Evolutionary conservation across 2,329 filamentous ascomycete genomes (phyloP).

Genomic region (Fonsecaea monophora): DNA sequence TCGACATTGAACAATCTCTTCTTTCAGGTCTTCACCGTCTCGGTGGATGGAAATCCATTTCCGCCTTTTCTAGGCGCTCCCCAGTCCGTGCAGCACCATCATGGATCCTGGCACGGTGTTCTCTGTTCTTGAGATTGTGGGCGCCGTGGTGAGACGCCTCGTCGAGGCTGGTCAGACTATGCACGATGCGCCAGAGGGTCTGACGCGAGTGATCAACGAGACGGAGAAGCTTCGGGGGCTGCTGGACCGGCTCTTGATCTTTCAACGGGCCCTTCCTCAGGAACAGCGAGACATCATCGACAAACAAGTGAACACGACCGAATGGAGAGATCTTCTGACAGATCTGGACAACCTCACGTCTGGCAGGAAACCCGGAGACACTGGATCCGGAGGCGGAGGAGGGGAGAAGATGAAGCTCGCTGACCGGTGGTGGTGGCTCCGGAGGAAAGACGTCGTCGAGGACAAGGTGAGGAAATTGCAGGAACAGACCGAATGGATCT

Average conservation of each 20-base stretch:
- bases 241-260: conserved; percentile 1
- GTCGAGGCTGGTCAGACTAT: not conserved
- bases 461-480: conserved; percentile 13
- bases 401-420: conserved; percentile 15
- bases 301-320: not conserved
- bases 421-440: conserved; percentile 14
- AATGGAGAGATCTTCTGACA: not conserved
- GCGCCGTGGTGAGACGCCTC: not conserved
- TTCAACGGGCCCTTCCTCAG: not conserved
- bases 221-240: not conserved
- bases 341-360: not conserved
- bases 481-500: conserved; percentile 5
- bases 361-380: not conserved
- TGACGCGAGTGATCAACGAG: not conserved
- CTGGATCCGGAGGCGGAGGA: not conserved
- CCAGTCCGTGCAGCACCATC: not conserved
- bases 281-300: not conserved
- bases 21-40: not conserved
- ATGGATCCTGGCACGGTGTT: not conserved
- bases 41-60: no score
- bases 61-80: not conserved
- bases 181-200: not conserved
- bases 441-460: conserved; percentile 11
- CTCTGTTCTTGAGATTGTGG: not conserved
- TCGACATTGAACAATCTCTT: not conserved